Evolutionary conservation across 805 yeast genomes (phyloP).

Genomic region (Kazachstania taianensis): DNA sequence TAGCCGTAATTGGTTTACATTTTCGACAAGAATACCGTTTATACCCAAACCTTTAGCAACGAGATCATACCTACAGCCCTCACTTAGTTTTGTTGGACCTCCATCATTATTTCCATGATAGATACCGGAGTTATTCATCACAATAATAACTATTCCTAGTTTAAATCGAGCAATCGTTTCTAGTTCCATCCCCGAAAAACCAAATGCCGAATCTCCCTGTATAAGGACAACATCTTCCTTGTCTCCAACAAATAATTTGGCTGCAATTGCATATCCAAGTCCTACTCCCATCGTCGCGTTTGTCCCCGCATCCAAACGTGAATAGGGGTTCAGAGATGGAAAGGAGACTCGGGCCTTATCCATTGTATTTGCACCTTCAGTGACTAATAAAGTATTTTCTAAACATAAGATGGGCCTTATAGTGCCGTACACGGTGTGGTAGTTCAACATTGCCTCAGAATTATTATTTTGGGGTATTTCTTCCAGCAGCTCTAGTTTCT

Average conservation of each 20-base stretch:
- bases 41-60: constrained; percentile 50
- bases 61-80: constrained; percentile 46
- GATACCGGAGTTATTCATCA: constrained; percentile 69
- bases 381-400: constrained; percentile 35
- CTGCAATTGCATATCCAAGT: constrained; percentile 57
- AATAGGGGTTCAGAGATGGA: constrained; percentile 41
- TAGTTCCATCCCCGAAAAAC: constrained; percentile 63
- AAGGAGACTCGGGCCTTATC: constrained; percentile 57
- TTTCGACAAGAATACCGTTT: constrained; percentile 38
- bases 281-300: constrained; percentile 76
- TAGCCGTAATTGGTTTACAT: constrained; percentile 31
- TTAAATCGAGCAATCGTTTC: constrained; percentile 53
- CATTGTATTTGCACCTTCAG: constrained; percentile 77
- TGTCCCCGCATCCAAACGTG: constrained; percentile 61
- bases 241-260: constrained; percentile 34
- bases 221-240: constrained; percentile 42
- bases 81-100: constrained; percentile 46
- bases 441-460: constrained; percentile 30
- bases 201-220: constrained; percentile 73
- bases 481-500: constrained; percentile 19
- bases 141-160: constrained; percentile 45
- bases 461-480: background rate
- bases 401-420: constrained; percentile 35
- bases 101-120: constrained; percentile 44
- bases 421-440: constrained; percentile 44